These are phyloP conservation scores for Passiflora organensis DNA, from an alignment of 345 rosid species.

Conservation along the genomic window DNA sequence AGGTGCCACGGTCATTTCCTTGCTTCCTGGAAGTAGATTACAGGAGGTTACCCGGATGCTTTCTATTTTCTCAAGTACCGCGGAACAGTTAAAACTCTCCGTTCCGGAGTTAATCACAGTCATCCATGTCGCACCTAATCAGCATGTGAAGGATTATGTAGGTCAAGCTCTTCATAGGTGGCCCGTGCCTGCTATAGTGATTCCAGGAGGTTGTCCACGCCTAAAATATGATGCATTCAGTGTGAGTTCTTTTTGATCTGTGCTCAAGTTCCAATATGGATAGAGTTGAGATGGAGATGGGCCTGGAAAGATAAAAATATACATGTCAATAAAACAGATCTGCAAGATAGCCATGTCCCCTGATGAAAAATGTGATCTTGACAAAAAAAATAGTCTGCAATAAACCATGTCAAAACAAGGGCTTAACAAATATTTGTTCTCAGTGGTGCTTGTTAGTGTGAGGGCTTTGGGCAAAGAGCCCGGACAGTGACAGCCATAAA, in stretches of 20 bases:
- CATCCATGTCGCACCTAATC: constrained; percentile 77
- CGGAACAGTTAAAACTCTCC: constrained; percentile 45
- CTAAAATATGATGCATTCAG: constrained; percentile 72
- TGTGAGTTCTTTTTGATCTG: constrained; percentile 39
- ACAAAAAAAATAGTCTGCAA: too few species aligned
- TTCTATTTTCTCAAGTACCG: constrained; percentile 58
- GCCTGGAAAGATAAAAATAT: background rate
- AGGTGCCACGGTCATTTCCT: constrained; percentile 62
- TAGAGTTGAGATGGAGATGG: background rate
- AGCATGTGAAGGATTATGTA: constrained; percentile 53
- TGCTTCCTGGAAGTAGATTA: constrained; percentile 94
- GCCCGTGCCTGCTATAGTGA: constrained; percentile 66
- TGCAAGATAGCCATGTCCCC: background rate
- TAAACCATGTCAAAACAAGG: too few species aligned
- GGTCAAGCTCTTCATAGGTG: constrained; percentile 38
- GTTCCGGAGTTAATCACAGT: constrained; percentile 44
- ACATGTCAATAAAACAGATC: background rate
- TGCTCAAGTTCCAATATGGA: background rate
- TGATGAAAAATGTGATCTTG: background rate
- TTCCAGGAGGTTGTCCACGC: constrained; percentile 58
- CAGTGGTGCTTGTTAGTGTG: too few species aligned
- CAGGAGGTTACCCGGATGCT: constrained; percentile 89
- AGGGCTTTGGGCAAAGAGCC: too few species aligned
- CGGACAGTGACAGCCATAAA: too few species aligned
- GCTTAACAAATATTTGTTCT: too few species aligned